Evolutionary conservation across 108 stramenopile genomes (phyloP).

Genomic region (Cyclotella sp.): DNA sequence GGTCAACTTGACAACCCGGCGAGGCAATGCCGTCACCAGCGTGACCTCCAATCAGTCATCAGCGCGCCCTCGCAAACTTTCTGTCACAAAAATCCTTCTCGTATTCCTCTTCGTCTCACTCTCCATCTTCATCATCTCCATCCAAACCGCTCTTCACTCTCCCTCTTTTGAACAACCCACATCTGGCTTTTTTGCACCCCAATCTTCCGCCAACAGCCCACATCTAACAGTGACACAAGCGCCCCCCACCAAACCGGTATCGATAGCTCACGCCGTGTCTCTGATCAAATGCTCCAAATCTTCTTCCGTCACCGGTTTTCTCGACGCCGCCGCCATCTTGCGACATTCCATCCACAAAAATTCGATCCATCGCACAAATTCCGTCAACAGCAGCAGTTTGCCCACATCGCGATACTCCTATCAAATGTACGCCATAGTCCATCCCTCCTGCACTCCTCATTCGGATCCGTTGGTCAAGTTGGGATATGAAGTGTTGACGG

Average conservation of each 20-base stretch:
- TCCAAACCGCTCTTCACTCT: background rate
- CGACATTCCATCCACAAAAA: constrained; percentile 70
- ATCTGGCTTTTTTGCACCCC: background rate
- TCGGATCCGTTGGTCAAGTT: constrained; percentile 15
- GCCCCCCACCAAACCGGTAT: background rate
- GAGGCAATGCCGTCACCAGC: constrained; percentile 6
- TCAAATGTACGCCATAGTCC: constrained; percentile 75
- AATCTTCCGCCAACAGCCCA: background rate
- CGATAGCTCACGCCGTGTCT: constrained; percentile 72
- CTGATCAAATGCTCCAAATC: constrained; percentile 72
- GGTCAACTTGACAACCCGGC: background rate
- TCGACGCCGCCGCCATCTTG: constrained; percentile 64
- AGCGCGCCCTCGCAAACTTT: constrained; percentile 7
- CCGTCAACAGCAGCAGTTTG: background rate
- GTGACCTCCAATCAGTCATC: background rate
- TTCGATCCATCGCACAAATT: constrained; percentile 32
- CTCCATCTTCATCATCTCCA: constrained; percentile 1
- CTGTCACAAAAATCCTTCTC: background rate
- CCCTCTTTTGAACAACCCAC: background rate
- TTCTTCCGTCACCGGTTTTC: constrained; percentile 52
- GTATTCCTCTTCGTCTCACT: background rate
- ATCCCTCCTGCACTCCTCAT: constrained; percentile 31
- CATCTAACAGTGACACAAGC: background rate
- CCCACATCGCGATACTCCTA: constrained; percentile 49
- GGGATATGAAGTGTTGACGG: constrained; percentile 34